phyloP scores from a whole-genome alignment of 2,329 filamentous ascomycete genomes.

The Neospermospora avenae region DNA sequence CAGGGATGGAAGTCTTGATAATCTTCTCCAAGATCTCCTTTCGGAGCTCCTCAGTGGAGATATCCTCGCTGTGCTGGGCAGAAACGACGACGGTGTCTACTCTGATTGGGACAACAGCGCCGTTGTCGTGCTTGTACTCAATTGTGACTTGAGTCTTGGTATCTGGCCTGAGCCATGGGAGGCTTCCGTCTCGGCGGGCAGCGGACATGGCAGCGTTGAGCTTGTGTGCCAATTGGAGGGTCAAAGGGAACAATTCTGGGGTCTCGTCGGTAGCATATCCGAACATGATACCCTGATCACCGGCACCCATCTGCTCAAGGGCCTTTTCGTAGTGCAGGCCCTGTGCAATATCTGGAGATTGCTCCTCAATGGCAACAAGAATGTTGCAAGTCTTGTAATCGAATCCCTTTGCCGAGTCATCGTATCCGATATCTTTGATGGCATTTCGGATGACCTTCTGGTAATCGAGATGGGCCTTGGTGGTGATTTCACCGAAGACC shows the following conservation, averaged over 20 bases:
- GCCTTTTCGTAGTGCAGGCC: conserved; percentile 98
- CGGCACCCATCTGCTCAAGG: conserved; percentile 94
- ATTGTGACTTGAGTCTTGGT: conserved; percentile 99
- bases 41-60: conserved; percentile 87
- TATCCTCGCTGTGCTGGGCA: conserved; percentile 86
- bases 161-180: conserved; percentile 95
- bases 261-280: conserved; percentile 99
- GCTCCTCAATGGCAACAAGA: conserved; percentile 97
- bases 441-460: conserved; percentile 92
- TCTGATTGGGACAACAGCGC: conserved; percentile 85
- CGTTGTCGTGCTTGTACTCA: conserved; percentile 96
- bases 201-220: conserved; percentile 93
- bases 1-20: conserved; percentile 90
- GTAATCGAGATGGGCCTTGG: conserved; percentile 94
- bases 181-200: conserved; percentile 79
- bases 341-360: conserved; percentile 98
- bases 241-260: conserved; percentile 92
- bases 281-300: conserved; percentile 99
- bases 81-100: conserved; percentile 97
- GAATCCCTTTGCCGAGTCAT: conserved; percentile 95
- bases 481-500: conserved; percentile 98
- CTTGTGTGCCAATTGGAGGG: conserved; percentile 91
- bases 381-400: conserved; percentile 99
- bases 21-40: conserved; percentile 97
- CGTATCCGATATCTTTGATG: conserved; percentile 99